phyloP scores from a whole-genome alignment of 257 asterid species.

The Lycium barbarum region DNA sequence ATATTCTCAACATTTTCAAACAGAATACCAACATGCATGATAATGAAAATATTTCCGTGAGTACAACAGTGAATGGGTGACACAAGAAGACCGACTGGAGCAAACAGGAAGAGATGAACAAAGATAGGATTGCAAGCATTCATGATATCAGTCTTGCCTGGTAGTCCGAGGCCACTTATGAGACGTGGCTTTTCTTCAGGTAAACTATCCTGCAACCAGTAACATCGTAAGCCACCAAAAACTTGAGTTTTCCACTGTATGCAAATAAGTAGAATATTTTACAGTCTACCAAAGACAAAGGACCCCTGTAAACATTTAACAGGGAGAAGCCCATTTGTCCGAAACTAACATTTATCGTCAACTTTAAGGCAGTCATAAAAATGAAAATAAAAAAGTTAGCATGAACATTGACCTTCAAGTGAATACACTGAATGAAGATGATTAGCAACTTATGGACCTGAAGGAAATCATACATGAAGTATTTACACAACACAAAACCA shows the following conservation, averaged over 20 bases:
- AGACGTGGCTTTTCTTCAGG: conserved; percentile 91
- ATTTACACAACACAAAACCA: not conserved
- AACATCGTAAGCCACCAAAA: conserved; percentile 34
- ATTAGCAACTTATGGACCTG: conserved; percentile 3
- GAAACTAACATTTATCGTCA: not conserved
- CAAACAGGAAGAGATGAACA: not conserved
- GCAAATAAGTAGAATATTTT: conserved; percentile 24
- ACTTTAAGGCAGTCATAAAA: conserved; percentile 6
- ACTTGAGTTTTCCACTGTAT: conserved; percentile 28
- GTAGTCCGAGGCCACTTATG: conserved; percentile 90
- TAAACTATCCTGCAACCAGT: conserved; percentile 65
- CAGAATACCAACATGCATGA: not conserved
- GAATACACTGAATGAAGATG: conserved; percentile 10
- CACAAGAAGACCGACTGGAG: not conserved
- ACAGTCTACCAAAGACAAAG: not conserved
- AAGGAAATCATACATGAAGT: conserved; percentile 7
- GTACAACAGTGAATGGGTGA: not conserved
- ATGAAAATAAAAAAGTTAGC: not conserved
- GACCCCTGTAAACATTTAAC: not conserved
- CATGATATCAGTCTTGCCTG: conserved; percentile 57
- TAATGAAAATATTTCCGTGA: not conserved
- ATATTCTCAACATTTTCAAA: not conserved
- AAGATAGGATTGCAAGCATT: not conserved
- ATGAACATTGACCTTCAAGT: not conserved
- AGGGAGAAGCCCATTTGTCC: not conserved